Base-by-base conservation (phyloP, 2,329 filamentous ascomycete genomes). In the Talaromyces amestolkiae region DNA sequence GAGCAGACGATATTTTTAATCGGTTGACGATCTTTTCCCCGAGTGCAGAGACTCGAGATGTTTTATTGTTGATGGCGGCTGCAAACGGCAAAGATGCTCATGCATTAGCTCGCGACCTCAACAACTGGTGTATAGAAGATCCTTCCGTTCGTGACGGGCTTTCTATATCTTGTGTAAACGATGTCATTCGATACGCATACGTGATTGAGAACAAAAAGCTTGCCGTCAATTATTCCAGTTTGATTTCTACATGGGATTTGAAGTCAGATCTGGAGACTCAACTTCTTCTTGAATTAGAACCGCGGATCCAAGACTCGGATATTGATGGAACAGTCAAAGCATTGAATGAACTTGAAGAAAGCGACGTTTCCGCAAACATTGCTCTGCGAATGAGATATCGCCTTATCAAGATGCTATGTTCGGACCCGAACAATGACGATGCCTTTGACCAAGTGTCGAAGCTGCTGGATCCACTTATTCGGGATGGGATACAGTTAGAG, bases 11-110 rank as follows among this genome's bases (percentile, higher is more conserved):
- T 1, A 79, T 90, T 11, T 87, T 92, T 66, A 80, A 78, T n/a
- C 77, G 75, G 13, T 68, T 84, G 51, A 70, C 78, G 1, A 19
- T 31, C 7, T 69, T 80, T 73, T 53, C 79, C 75, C 61, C 83
- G 80, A 74, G 72, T 49, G 87, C 89, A 68, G 77, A 82, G 37
- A 84, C 84, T 24, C 92, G 91, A 87, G 89, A 95, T 72, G 83
- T 89, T 13, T 81, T 92, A 13, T 85, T 95, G 51, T 86, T 91
- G 61, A 93, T 90, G 87, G 89, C 91, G 35, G 88, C 91, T 13
- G 84, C 89, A 8, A 85, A 87, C 63, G 90, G 89, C 22, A 91
- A 89, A 73, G 87, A 87, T 1, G 86, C 90, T 1, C 87, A 92
- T 75, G 88, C 92, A 73, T 83, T 93, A 66, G 84, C 87, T 64